A percentile compares a stretch with the other conserved stretches of the same genome.
phyloP scores from a whole-genome alignment of 2,329 filamentous ascomycete genomes.

The Aspergillus nomiae region DNA sequence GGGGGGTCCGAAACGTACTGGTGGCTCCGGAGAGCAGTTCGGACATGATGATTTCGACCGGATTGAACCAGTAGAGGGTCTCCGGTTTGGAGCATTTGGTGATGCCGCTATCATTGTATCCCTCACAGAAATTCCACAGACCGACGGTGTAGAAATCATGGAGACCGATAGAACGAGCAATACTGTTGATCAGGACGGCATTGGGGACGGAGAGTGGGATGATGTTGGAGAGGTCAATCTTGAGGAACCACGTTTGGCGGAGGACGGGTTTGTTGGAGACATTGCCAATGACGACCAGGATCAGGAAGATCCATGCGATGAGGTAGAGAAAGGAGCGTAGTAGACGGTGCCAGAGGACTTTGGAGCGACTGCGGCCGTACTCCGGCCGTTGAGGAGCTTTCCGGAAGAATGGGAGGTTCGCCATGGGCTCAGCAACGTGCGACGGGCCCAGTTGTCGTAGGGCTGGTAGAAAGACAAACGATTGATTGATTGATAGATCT shows the following conservation, averaged over 20 bases:
- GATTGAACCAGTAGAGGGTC: constrained; percentile 86
- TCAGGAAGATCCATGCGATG: constrained; percentile 73
- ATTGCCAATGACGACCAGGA: constrained; percentile 80
- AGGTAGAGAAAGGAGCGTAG: constrained; percentile 71
- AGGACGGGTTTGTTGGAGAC: constrained; percentile 64
- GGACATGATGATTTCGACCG: constrained; percentile 75
- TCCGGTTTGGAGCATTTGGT: constrained; percentile 72
- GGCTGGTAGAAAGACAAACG: too few relatives aligned
- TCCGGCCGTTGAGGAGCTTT: constrained; percentile 28
- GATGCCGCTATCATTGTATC: constrained; percentile 69
- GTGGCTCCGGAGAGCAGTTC: constrained; percentile 81
- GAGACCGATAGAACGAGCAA: constrained; percentile 80
- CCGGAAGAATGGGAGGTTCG: constrained; percentile 30
- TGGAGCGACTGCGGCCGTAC: constrained; percentile 33
- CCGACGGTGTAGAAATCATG: constrained; percentile 95
- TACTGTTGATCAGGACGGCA: constrained; percentile 77
- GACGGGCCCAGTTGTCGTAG: too few relatives aligned
- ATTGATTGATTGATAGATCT: neutral
- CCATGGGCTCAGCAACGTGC: constrained; percentile 19
- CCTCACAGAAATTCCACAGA: constrained; percentile 90
- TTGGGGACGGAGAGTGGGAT: constrained; percentile 73
- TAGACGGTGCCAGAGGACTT: constrained; percentile 60
- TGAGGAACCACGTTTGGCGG: constrained; percentile 77
- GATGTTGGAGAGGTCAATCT: constrained; percentile 79
- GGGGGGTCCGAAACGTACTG: constrained; percentile 50